Conservation (phyloP, 371 early-diverging fungal genomes). For the Mortierella sp. region DNA sequence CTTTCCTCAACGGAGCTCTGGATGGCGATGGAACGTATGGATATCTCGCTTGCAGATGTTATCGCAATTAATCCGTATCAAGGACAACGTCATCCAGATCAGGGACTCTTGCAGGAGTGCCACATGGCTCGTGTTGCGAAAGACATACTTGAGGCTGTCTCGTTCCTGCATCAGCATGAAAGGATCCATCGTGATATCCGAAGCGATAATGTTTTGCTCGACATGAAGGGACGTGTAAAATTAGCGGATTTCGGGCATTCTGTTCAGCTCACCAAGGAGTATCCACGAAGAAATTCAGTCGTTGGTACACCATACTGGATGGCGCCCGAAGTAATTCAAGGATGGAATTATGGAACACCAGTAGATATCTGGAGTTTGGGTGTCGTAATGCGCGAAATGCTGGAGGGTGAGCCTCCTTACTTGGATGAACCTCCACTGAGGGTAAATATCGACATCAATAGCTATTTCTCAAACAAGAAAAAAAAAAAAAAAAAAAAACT, state of each 20-base stretch:
- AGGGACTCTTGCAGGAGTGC: conserved; percentile 62
- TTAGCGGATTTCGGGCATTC: conserved; percentile 83
- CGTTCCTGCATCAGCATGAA: conserved; percentile 88
- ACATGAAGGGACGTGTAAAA: conserved; percentile 80
- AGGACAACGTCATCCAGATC: conserved; percentile 56
- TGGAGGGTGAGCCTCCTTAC: conserved; percentile 84
- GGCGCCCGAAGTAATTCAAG: conserved; percentile 95
- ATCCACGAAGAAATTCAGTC: conserved; percentile 67
- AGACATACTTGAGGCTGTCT: conserved; percentile 89
- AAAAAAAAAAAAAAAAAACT: not conserved
- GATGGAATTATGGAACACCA: conserved; percentile 81
- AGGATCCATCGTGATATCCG: conserved; percentile 97
- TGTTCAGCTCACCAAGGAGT: conserved; percentile 40
- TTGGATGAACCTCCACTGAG: conserved; percentile 73
- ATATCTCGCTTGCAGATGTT: conserved; percentile 81
- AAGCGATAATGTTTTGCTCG: conserved; percentile 85
- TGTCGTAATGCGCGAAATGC: conserved; percentile 86
- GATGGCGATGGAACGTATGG: conserved; percentile 88
- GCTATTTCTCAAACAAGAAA: not conserved
- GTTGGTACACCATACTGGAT: conserved; percentile 95
- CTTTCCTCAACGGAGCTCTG: conserved; percentile 67
- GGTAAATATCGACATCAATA: conserved; percentile 51
- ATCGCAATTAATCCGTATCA: conserved; percentile 71
- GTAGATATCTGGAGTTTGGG: conserved; percentile 93
- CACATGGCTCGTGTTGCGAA: conserved; percentile 78